Percentiles rank a stretch among this genome's conserved stretches.
Evolutionary conservation across 2,329 filamentous ascomycete species (phyloP).

Genomic region (Seiridium unicorne): DNA sequence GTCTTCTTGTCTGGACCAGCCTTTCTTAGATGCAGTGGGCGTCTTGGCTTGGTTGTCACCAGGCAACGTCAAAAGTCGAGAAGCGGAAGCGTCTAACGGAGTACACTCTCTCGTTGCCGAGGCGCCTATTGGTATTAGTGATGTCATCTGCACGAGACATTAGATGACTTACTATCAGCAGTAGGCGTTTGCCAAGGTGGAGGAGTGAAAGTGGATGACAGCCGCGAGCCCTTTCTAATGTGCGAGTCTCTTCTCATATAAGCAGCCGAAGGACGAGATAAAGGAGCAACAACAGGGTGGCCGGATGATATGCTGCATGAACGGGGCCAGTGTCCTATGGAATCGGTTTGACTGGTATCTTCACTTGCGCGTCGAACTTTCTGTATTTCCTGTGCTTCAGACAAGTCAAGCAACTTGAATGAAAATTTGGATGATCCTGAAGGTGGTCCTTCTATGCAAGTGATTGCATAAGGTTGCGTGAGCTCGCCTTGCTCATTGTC

Average conservation of each 20-base stretch:
- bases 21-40: neutral
- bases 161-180: neutral
- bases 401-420: slow-evolving; percentile 25
- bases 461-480: neutral
- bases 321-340: slow-evolving; percentile 12
- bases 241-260: slow-evolving; percentile 2
- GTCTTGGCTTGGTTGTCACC: neutral
- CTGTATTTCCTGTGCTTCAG: slow-evolving; percentile 19
- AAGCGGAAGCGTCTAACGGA: neutral
- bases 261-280: slow-evolving; percentile 10
- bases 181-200: neutral
- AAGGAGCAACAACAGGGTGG: neutral
- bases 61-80: neutral
- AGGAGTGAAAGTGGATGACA: slow-evolving; percentile 7
- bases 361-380: slow-evolving; percentile 22
- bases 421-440: slow-evolving; percentile 20
- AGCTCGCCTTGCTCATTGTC: neutral
- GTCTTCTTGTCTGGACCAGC: neutral
- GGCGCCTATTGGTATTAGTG: neutral
- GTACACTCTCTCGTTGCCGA: neutral
- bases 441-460: neutral
- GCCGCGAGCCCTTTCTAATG: neutral
- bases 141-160: neutral
- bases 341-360: slow-evolving; percentile 21
- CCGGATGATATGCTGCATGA: slow-evolving; percentile 11